phyloP scores from a whole-genome alignment of 305 asterid genomes.

The Solanum hybrid region DNA sequence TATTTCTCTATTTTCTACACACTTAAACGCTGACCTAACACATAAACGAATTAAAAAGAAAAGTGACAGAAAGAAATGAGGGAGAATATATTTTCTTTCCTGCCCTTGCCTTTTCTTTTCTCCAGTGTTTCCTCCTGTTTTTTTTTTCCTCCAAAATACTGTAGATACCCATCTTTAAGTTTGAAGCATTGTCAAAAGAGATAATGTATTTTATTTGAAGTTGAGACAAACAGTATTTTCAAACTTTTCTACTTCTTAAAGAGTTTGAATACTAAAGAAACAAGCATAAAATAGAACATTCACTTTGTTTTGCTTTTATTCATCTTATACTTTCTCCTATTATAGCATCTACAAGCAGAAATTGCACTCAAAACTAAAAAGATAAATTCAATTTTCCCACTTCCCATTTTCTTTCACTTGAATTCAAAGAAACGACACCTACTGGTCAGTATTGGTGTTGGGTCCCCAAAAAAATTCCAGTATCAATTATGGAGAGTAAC shows the following conservation, averaged over 20 bases:
- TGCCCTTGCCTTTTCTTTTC: neutral
- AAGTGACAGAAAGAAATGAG: neutral
- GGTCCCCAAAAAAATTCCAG: neutral
- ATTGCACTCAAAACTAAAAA: neutral
- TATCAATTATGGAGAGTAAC: neutral
- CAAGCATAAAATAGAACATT: neutral
- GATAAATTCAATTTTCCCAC: neutral
- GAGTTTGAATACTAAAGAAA: neutral
- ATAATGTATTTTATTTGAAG: neutral
- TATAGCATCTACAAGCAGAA: neutral
- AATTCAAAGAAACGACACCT: neutral
- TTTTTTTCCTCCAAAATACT: neutral
- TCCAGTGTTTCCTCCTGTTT: neutral
- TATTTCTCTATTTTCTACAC: no score
- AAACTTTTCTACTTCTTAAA: neutral
- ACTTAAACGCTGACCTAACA: no score
- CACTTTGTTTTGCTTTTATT: neutral
- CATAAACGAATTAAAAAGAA: neutral
- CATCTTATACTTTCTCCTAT: neutral
- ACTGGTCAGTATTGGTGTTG: neutral
- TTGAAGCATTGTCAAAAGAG: neutral
- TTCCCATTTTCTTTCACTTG: neutral
- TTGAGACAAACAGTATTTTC: neutral
- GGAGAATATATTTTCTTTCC: neutral
- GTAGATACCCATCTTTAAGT: neutral